Evolutionary conservation across 345 rosid genomes (phyloP).

Genomic region (Murraya paniculata): DNA sequence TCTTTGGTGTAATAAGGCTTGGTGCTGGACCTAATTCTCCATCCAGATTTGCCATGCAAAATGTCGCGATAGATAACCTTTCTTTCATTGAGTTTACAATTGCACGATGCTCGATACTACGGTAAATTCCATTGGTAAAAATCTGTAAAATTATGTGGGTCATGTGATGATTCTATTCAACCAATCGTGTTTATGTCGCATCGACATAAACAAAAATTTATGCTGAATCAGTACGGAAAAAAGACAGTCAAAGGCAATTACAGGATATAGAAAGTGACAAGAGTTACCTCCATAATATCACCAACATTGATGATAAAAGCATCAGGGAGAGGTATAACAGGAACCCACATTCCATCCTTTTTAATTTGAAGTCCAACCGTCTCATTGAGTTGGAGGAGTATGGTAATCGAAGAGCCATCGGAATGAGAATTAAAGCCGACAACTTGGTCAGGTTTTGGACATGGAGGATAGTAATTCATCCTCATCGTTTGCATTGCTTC

Average conservation of each 20-base stretch:
- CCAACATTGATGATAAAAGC: background rate
- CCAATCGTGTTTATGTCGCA: no score
- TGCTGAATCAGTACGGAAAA: background rate
- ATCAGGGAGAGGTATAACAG: background rate
- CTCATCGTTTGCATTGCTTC: background rate
- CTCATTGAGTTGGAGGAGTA: background rate
- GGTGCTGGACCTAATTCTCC: background rate
- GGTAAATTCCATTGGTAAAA: background rate
- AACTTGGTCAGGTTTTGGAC: background rate
- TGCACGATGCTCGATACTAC: background rate
- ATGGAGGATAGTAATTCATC: background rate
- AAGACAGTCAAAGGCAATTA: background rate
- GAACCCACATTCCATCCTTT: background rate
- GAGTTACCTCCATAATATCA: background rate
- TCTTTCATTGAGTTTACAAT: background rate
- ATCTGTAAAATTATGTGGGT: background rate
- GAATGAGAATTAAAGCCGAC: background rate
- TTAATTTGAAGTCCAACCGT: background rate
- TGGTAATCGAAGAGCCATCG: background rate
- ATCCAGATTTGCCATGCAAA: background rate
- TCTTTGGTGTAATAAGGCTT: background rate
- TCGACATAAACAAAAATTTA: no score
- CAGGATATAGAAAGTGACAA: no score
- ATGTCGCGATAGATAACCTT: background rate
- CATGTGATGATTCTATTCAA: no score